Evolutionary conservation across 768 basidiomycete genomes (phyloP), one percentile per base, ranked within the genome.

Genomic region (Boletus vinaceobasis): DNA sequence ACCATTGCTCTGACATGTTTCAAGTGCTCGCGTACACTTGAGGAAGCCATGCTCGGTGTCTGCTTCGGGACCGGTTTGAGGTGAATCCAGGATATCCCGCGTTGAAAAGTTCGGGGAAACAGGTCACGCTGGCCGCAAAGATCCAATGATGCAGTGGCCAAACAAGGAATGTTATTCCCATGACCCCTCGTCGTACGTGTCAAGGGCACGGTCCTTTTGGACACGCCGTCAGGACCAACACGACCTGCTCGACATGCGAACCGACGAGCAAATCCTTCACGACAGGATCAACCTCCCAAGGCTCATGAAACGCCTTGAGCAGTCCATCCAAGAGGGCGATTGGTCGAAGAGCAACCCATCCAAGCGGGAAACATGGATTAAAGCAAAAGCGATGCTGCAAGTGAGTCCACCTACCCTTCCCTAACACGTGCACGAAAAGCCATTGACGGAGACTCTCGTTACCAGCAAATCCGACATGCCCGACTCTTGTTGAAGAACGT

Each of bases 201-300:
- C n/a, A n/a, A n/a, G n/a, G n/a, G n/a, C n/a, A n/a, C 9, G 5
- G 26, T 4, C 27, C 19, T 13, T 43, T 26, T 26, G 42, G 31
- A 33, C 14, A 47, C 45, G 14, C 15, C 15, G 4, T 17, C 45
- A 29, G 51, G 43, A 46, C 43, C 23, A 31, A 21, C 35, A 44
- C 55, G 45, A 50, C 47, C 9, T 35, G 47, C 27, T 52, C 52
- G 54, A 36, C 53, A 71, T 71, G 69, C 69, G 63, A 15, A 69
- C 67, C 35, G 54, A 61, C 54, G 71, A 71, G 42, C 67, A 71
- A 53, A 53, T 55, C 17, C 54, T 62, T 36, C 88, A 87, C 54
- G 85, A 90, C 72, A 79, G 81, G 59, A 80, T 90, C 13, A 90
- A 90, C 68, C 74, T 90, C 9, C 70, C 72, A 10, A 77, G 86